Evolutionary conservation across 1,284 basidiomycete genomes (phyloP).

Genomic region (Taiwanofungus camphoratus): DNA sequence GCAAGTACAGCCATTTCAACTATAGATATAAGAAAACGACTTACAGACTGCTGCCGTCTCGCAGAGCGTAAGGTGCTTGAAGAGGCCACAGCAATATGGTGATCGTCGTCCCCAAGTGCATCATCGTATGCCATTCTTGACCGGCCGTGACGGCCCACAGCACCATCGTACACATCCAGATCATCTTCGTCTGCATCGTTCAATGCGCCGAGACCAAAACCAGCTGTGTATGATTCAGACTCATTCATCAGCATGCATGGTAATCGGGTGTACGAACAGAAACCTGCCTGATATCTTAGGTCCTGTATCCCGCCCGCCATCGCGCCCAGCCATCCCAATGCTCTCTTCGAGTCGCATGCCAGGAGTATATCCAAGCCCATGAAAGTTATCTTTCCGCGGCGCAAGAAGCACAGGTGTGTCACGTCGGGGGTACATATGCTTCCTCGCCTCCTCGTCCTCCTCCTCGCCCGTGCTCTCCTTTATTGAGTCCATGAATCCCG

Average conservation of each 20-base stretch:
- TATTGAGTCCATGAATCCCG: slow-evolving; percentile 32
- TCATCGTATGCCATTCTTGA: slow-evolving; percentile 68
- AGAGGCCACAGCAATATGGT: slow-evolving; percentile 26
- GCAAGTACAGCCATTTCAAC: slow-evolving; percentile 35
- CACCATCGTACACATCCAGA: slow-evolving; percentile 73
- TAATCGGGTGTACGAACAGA: not conserved
- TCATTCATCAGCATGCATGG: slow-evolving; percentile 3
- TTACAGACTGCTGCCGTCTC: slow-evolving; percentile 23
- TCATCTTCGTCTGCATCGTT: slow-evolving; percentile 91
- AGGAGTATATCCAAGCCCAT: slow-evolving; percentile 76
- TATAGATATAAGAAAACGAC: not conserved
- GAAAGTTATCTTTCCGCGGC: slow-evolving; percentile 65
- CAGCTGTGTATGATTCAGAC: slow-evolving; percentile 41
- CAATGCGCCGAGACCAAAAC: slow-evolving; percentile 80
- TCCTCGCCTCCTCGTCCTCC: slow-evolving; percentile 73
- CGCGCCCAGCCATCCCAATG: slow-evolving; percentile 32
- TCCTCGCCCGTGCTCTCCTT: slow-evolving; percentile 33
- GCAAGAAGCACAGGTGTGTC: slow-evolving; percentile 67
- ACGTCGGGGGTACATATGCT: slow-evolving; percentile 82
- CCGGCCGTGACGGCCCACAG: slow-evolving; percentile 29
- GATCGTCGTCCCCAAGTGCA: slow-evolving; percentile 56
- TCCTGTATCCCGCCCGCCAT: slow-evolving; percentile 30
- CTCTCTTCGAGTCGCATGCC: slow-evolving; percentile 62
- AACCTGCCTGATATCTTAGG: slow-evolving; percentile 55
- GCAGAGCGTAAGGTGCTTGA: slow-evolving; percentile 6